Conservation (phyloP, 305 asterid genomes). For the Fraxinus latifolia region DNA sequence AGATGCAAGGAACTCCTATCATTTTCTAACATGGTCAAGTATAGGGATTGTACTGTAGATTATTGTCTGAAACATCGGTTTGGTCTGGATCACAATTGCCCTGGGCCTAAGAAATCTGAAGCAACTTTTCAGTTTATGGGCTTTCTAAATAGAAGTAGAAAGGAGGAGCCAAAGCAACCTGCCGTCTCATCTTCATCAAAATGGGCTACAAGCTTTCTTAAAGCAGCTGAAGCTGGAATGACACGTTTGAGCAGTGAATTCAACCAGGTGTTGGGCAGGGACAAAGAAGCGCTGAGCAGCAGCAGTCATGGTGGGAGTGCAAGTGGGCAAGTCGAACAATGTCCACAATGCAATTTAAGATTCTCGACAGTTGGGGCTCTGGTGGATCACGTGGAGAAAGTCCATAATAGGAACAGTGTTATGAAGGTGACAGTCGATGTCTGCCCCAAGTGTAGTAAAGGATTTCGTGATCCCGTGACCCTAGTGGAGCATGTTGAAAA, state of each 20-base stretch:
- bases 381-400: conserved; percentile 75
- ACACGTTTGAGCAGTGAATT: conserved; percentile 63
- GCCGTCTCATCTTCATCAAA: conserved; percentile 49
- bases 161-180: conserved; percentile 39
- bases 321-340: conserved; percentile 55
- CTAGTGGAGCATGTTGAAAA: conserved; percentile 91
- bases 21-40: conserved; percentile 75
- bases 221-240: conserved; percentile 81
- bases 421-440: conserved; percentile 72
- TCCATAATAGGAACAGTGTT: conserved; percentile 70
- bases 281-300: conserved; percentile 34
- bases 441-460: conserved; percentile 88
- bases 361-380: conserved; percentile 58
- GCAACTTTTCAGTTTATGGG: conserved; percentile 58
- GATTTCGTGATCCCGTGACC: conserved; percentile 73
- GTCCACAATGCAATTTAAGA: conserved; percentile 71
- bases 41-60: conserved; percentile 70
- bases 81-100: conserved; percentile 85
- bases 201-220: conserved; percentile 59
- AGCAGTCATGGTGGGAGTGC: conserved; percentile 30
- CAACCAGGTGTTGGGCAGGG: conserved; percentile 38
- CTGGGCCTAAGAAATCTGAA: conserved; percentile 69
- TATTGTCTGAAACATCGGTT: conserved; percentile 90
- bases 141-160: conserved; percentile 47
- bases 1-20: conserved; percentile 75